Percentiles rank a stretch among this genome's conserved stretches.
phyloP scores from a whole-genome alignment of 2,329 filamentous ascomycete genomes.

The Colletotrichum higginsianum region DNA sequence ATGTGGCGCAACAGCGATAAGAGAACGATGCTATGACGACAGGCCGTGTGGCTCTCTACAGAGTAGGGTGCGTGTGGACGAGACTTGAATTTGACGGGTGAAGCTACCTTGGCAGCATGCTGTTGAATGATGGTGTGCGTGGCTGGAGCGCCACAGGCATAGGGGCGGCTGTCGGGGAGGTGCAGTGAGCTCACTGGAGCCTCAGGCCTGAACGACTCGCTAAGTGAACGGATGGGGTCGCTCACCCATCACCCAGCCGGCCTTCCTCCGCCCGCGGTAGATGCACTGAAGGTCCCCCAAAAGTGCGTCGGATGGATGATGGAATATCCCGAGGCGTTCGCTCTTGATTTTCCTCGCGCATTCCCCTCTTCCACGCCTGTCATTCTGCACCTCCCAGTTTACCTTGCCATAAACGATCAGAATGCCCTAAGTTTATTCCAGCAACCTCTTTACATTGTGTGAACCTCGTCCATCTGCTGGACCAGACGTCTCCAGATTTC shows the following conservation, averaged over 20 bases:
- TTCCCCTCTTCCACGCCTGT: conserved; percentile 28
- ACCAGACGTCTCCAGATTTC: conserved; percentile 6
- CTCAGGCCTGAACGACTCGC: conserved; percentile 40
- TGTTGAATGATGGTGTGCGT: not conserved
- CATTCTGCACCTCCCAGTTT: conserved; percentile 17
- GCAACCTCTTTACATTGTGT: not conserved
- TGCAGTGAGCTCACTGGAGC: conserved; percentile 24
- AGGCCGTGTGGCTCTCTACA: conserved; percentile 1
- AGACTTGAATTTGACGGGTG: not conserved
- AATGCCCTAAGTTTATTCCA: conserved; percentile 31
- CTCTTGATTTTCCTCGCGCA: conserved; percentile 41
- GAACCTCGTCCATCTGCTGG: conserved; percentile 8
- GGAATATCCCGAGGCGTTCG: conserved; percentile 39
- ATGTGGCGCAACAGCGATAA: conserved; percentile 3
- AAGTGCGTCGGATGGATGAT: conserved; percentile 36
- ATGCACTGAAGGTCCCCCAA: conserved; percentile 32
- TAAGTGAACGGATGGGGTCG: conserved; percentile 30
- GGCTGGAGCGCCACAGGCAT: conserved; percentile 15
- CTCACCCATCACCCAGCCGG: conserved; percentile 29
- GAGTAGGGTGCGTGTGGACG: not conserved
- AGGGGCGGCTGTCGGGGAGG: not conserved
- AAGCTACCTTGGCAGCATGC: not conserved
- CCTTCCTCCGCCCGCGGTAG: conserved; percentile 37
- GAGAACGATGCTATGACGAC: conserved; percentile 9
- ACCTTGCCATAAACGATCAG: conserved; percentile 14